Percentiles rank a stretch among this genome's conserved stretches.
These are phyloP conservation scores for Ceriops zippeliana DNA, from an alignment of 345 rosid species.

Conservation along the genomic window DNA sequence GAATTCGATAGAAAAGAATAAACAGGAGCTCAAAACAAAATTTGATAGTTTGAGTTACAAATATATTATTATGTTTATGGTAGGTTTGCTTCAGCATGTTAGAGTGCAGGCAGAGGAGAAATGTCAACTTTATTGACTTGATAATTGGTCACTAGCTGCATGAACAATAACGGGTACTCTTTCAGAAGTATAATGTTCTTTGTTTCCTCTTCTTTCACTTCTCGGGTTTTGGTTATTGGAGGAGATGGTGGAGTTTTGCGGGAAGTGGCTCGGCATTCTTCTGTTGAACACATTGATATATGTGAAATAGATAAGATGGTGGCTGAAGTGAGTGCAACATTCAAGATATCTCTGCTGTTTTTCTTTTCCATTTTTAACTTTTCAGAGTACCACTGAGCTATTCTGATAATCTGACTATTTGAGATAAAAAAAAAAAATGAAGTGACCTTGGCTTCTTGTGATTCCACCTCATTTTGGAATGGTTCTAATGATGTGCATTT, in stretches of 20 bases:
- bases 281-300: conserved; percentile 79
- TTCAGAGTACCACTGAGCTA: not conserved
- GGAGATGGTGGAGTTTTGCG: conserved; percentile 94
- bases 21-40: too few relatives aligned
- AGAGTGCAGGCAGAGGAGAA: too few relatives aligned
- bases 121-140: not conserved
- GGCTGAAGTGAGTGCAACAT: conserved; percentile 64
- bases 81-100: too few relatives aligned
- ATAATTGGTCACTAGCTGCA: not conserved
- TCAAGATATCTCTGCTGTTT: not conserved
- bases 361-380: not conserved
- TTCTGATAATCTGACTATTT: not conserved
- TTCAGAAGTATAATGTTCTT: not conserved
- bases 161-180: not conserved
- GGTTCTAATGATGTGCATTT: not conserved
- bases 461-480: not conserved
- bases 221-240: conserved; percentile 87
- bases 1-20: too few relatives aligned
- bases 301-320: conserved; percentile 98
- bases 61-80: too few relatives aligned
- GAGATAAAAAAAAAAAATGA: too few relatives aligned
- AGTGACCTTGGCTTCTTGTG: not conserved
- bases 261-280: conserved; percentile 83
- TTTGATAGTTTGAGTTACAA: too few relatives aligned
- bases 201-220: not conserved